Conservation (phyloP, 768 basidiomycete genomes). For the Boletus vermiculosoides region DNA sequence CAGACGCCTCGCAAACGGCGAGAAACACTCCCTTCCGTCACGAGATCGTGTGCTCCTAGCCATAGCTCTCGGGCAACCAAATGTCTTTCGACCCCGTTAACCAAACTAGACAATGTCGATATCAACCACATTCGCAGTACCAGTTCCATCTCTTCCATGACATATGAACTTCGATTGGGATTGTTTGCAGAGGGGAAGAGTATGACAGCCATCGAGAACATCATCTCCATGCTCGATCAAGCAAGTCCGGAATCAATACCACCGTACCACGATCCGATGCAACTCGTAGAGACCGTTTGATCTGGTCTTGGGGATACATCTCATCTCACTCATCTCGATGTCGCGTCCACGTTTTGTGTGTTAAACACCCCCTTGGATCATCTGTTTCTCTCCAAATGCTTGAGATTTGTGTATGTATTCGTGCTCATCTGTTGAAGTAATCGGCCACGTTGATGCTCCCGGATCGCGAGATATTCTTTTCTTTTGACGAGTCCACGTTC, state of each 20-base stretch:
- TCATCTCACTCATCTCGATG: neutral
- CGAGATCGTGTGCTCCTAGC: neutral
- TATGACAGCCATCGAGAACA: conserved; percentile 23
- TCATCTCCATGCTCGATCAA: conserved; percentile 32
- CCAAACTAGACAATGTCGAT: conserved; percentile 14
- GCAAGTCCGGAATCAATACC: conserved; percentile 15
- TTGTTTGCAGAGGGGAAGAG: conserved; percentile 27
- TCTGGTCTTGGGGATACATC: neutral
- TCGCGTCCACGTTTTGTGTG: neutral
- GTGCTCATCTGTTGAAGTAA: conserved; percentile 2
- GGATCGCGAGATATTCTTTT: neutral
- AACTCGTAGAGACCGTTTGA: conserved; percentile 10
- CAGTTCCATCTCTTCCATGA: conserved; percentile 27
- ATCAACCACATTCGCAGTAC: conserved; percentile 14
- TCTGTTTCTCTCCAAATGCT: neutral
- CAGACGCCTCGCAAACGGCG: conserved; percentile 15
- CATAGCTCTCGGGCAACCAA: conserved; percentile 8
- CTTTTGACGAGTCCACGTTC: neutral
- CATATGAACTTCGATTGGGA: conserved; percentile 26
- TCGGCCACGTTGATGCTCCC: neutral
- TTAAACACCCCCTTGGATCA: neutral
- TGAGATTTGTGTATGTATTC: conserved; percentile 2
- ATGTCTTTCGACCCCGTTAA: conserved; percentile 17
- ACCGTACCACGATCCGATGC: neutral
- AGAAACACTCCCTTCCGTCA: conserved; percentile 12